phyloP scores from a whole-genome alignment of 768 basidiomycete genomes.

The Hericium rajendrae region DNA sequence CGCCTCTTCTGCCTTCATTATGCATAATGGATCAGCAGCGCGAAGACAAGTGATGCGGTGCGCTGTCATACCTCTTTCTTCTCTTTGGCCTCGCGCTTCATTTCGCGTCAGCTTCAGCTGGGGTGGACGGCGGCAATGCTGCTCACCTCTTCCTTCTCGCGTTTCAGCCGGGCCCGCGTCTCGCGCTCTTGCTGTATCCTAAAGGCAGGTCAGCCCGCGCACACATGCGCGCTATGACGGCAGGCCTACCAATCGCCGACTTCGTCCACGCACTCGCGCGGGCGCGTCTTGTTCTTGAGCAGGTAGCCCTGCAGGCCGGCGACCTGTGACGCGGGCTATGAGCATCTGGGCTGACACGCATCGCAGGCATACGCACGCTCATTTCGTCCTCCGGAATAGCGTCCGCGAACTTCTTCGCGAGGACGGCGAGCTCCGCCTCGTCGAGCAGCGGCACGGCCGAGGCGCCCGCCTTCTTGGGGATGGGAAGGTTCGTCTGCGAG shows the following conservation, averaged over 20 bases:
- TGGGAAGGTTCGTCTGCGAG: constrained; percentile 57
- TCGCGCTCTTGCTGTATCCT: constrained; percentile 70
- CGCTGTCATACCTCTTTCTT: constrained; percentile 47
- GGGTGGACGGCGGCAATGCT: neutral
- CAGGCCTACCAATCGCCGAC: constrained; percentile 54
- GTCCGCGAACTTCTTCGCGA: constrained; percentile 76
- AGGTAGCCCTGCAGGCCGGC: constrained; percentile 81
- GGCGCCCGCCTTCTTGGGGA: constrained; percentile 50
- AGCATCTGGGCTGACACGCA: neutral
- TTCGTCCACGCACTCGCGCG: constrained; percentile 75
- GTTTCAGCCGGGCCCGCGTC: constrained; percentile 77
- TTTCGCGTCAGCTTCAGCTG: constrained; percentile 1
- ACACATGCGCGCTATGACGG: neutral
- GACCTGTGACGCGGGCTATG: constrained; percentile 36
- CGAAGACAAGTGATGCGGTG: constrained; percentile 1
- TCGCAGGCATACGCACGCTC: constrained; percentile 47
- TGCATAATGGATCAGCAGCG: constrained; percentile 1
- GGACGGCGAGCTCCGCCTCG: constrained; percentile 65
- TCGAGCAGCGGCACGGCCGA: constrained; percentile 60
- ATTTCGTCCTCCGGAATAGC: constrained; percentile 82
- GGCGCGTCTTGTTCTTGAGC: constrained; percentile 85
- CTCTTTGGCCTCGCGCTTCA: constrained; percentile 71
- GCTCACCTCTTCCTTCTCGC: constrained; percentile 55
- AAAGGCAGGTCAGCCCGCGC: constrained; percentile 1
- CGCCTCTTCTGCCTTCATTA: constrained; percentile 46